Base-by-base conservation (phyloP, 768 basidiomycete species). In the Serpula lacrymans region DNA sequence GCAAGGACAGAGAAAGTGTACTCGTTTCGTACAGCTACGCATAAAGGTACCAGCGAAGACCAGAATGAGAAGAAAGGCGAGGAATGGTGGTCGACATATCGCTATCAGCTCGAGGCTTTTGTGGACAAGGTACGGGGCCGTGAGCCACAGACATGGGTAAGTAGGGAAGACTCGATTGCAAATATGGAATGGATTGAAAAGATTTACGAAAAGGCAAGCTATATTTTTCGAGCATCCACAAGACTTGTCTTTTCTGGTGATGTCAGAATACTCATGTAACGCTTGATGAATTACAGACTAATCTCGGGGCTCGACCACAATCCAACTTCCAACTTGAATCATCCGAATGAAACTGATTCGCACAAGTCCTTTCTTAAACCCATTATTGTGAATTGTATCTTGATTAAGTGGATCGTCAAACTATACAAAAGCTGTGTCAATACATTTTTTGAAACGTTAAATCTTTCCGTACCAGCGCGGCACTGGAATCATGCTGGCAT, bases 41-140 rank as follows among this genome's bases (percentile, higher is more conserved):
- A n/a, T n/a, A n/a, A n/a, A n/a, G n/a, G n/a, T n/a, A n/a, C n/a
- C n/a, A n/a, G n/a, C n/a, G 49, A 21, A 30, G 40, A 42, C 9
- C 51, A 48, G 29, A 64, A 64, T 33, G 51, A 39, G 7, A 30
- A 28, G 26, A 66, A 72, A 40, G 78, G 78, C 16, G 71, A 80
- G 54, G 63, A 64, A 7, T 78, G 75, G 72, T 84, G 80, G 80
- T 63, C 74, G 26, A 74, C 78, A 17, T 62, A 65, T 41, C 55
- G 63, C 18, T 78, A 74, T 45, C 80, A 83, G 57, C 59, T 83
- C 26, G 80, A 84, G 59, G 77, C 75, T 6, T 82, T 82, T 41
- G 74, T 84, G 6, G 75, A 85, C 51, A 71, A 67, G 53, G 45
- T 84, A 32, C 65, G 65, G 42, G 79, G 78, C 13, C 64, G 73